These are phyloP conservation scores for Sordaria brevicollis DNA, from an alignment of 495 filamentous ascomycete genomes.

Conservation along the genomic window DNA sequence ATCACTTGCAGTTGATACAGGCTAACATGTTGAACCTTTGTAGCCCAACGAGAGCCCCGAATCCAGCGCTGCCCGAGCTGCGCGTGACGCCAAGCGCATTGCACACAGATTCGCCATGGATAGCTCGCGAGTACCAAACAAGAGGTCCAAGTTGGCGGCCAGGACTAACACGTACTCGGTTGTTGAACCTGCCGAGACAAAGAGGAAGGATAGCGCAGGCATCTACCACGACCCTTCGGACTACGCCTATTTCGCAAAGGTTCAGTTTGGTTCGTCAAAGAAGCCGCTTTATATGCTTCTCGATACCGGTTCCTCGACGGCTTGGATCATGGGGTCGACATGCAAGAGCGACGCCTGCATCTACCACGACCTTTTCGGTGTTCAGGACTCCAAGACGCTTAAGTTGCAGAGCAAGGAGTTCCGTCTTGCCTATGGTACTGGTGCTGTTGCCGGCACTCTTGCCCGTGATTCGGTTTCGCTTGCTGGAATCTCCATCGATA, in stretches of 20 bases:
- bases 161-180: constrained; percentile 46
- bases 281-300: constrained; percentile 62
- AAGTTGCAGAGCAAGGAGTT: constrained; percentile 39
- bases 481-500: constrained; percentile 47
- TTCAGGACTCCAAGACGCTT: constrained; percentile 47
- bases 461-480: constrained; percentile 55
- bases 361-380: constrained; percentile 56
- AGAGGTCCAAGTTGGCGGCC: constrained; percentile 11
- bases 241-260: constrained; percentile 63
- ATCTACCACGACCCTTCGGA: constrained; percentile 69
- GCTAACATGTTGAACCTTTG: neutral
- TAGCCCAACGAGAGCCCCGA: constrained; percentile 6
- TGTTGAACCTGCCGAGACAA: constrained; percentile 37
- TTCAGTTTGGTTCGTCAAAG: constrained; percentile 54
- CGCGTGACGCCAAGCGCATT: constrained; percentile 7
- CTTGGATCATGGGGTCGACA: constrained; percentile 63
- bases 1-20: neutral
- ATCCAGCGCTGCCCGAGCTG: constrained; percentile 3
- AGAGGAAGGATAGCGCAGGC: constrained; percentile 44
- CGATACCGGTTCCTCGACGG: constrained; percentile 68
- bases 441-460: constrained; percentile 51
- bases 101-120: constrained; percentile 12
- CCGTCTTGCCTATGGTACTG: constrained; percentile 60
- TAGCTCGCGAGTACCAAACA: neutral
- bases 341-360: constrained; percentile 54